Evolutionary conservation across 192 early-diverging fungal genomes (phyloP).

Genomic region (Gonapodya prolifera): DNA sequence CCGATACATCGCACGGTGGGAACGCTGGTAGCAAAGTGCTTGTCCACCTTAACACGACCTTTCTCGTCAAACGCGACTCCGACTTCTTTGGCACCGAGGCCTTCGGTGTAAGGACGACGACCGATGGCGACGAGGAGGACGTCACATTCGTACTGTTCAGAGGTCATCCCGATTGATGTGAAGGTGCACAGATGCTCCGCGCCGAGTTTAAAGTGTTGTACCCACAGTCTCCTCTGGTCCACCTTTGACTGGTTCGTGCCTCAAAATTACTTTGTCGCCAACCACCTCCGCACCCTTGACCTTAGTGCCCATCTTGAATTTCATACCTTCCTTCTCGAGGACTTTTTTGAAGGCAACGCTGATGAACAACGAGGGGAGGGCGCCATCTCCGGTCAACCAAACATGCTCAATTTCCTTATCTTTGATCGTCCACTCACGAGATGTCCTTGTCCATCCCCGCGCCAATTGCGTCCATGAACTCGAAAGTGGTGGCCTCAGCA

Average conservation of each 20-base stretch:
- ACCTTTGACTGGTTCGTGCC: constrained; percentile 77
- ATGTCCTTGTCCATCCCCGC: constrained; percentile 94
- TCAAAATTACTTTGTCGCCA: constrained; percentile 77
- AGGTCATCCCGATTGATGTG: neutral
- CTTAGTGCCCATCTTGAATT: constrained; percentile 97
- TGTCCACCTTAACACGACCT: constrained; percentile 78
- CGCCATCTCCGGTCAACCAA: neutral
- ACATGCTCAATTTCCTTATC: too few relatives aligned
- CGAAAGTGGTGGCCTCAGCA: constrained; percentile 88
- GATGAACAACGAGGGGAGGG: constrained; percentile 5
- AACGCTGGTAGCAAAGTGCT: constrained; percentile 74
- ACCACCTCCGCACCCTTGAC: constrained; percentile 71
- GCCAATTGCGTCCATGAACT: constrained; percentile 83
- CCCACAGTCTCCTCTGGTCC: constrained; percentile 55
- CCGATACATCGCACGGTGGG: constrained; percentile 87
- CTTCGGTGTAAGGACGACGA: constrained; percentile 86
- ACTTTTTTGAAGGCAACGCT: constrained; percentile 83
- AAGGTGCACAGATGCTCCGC: neutral
- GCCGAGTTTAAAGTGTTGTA: constrained; percentile 10
- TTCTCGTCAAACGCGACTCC: constrained; percentile 77
- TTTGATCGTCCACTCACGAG: constrained; percentile 64
- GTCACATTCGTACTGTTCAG: constrained; percentile 66
- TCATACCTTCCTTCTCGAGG: constrained; percentile 89
- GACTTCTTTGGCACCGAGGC: constrained; percentile 80
- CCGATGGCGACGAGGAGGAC: constrained; percentile 88